Conservation (phyloP, 768 basidiomycete genomes). For the Leccinum variicolor region DNA sequence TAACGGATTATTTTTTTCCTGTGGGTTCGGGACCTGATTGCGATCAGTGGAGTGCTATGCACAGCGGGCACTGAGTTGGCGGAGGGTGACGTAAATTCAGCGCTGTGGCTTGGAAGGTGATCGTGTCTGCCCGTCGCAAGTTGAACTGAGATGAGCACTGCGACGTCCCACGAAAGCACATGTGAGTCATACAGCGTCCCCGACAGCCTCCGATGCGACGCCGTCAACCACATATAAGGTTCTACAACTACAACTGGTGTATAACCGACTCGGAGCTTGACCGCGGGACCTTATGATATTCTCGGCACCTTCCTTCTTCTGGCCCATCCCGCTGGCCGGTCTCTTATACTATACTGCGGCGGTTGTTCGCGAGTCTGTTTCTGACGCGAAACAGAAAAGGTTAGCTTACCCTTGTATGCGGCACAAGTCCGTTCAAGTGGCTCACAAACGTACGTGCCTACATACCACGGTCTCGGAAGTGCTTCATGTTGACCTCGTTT, state of each 20-base stretch:
- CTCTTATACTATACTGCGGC: neutral
- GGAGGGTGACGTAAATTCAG: neutral
- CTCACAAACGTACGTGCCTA: slow-evolving; percentile 7
- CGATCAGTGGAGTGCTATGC: slow-evolving; percentile 8
- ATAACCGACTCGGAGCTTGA: neutral
- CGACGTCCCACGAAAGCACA: neutral
- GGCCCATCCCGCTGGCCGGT: neutral
- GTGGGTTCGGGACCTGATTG: slow-evolving; percentile 6
- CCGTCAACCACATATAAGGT: neutral
- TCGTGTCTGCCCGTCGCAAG: neutral
- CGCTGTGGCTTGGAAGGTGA: neutral
- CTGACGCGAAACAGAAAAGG: slow-evolving; percentile 7
- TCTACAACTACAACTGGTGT: neutral
- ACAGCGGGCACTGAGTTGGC: neutral
- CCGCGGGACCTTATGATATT: neutral
- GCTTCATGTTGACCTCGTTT: slow-evolving; percentile 22
- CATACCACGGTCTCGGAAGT: slow-evolving; percentile 3
- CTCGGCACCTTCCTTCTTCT: slow-evolving; percentile 6
- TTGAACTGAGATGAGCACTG: neutral
- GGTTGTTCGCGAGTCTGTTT: neutral
- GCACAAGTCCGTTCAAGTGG: slow-evolving; percentile 7
- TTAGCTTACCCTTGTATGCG: neutral
- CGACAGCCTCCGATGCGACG: neutral
- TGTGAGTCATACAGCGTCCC: neutral
- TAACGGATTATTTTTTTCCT: neutral